A percentile compares a stretch with the other conserved stretches of the same genome.
Evolutionary conservation across 495 filamentous ascomycete genomes (phyloP).

Genomic region (Glonium stellatum): DNA sequence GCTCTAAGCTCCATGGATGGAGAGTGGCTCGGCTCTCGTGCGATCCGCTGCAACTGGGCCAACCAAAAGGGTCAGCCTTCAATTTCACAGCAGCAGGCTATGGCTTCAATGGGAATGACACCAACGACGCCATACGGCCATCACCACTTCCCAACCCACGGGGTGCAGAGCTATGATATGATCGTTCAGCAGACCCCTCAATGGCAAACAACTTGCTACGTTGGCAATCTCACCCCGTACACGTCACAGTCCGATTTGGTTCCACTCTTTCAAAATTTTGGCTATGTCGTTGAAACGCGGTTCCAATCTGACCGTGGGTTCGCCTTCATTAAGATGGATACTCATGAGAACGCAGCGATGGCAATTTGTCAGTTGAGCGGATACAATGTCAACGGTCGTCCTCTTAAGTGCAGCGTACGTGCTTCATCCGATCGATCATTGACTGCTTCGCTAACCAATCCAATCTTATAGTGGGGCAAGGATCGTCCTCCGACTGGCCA

Average conservation of each 20-base stretch:
- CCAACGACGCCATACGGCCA: constrained; percentile 94
- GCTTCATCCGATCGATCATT: constrained; percentile 7
- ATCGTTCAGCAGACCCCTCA: constrained; percentile 92
- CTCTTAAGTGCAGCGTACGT: constrained; percentile 96
- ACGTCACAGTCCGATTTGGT: constrained; percentile 93
- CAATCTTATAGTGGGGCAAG: constrained; percentile 77
- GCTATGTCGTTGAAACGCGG: constrained; percentile 91
- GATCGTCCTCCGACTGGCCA: constrained; percentile 87
- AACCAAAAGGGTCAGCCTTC: constrained; percentile 99
- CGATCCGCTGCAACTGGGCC: constrained; percentile 99
- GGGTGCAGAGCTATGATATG: constrained; percentile 96
- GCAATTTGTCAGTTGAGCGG: constrained; percentile 96
- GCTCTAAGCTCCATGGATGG: constrained; percentile 96
- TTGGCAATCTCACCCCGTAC: constrained; percentile 96
- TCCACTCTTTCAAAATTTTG: constrained; percentile 96
- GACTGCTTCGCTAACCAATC: not conserved
- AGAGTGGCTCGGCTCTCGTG: constrained; percentile 97
- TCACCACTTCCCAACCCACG: constrained; percentile 96
- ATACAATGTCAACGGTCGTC: constrained; percentile 95
- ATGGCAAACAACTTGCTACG: constrained; percentile 99
- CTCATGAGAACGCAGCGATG: constrained; percentile 96
- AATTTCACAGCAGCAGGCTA: constrained; percentile 92
- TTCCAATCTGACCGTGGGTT: constrained; percentile 98
- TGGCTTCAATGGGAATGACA: constrained; percentile 98
- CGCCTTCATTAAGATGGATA: constrained; percentile 99